Evolutionary conservation across 1,284 basidiomycete species (phyloP), one percentile per base, ranked within the genome.

Genomic region (Bondarzewia mesenterica): DNA sequence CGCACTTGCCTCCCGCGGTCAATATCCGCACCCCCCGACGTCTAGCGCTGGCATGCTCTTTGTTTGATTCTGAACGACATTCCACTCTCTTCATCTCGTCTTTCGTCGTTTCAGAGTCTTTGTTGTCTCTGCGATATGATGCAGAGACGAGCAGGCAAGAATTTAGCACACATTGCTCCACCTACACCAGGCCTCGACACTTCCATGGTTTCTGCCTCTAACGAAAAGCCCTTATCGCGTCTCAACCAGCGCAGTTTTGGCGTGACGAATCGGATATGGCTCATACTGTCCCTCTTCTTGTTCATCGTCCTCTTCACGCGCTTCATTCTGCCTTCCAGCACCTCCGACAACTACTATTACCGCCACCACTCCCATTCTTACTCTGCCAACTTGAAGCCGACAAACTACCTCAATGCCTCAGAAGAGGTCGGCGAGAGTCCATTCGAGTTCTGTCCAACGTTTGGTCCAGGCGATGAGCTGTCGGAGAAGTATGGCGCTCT

Each of bases 391-490:
- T 69, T 85, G 36, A 76, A 75, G 51, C 71, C 85, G 4, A 82
- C 80, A 61, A 86, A 86, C 61, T 85, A 85, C 60, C 67, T 86
- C 60, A 85, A 82, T 61, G 59, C 63, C 45, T 72, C 80, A 0
- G 72, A 73, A 47, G 58, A 69, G 12, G 77, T 82, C 44, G 51
- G 57, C 4, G 53, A 54, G 8, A 82, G 81, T 51, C 93, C 93
- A 0, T 97, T 97, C 65, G 71, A 75, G 0, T 97, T 97, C 65
- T 97, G 93, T 62, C 93, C 93, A 0, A 77, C 82, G 2, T 89
- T 88, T 62, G 89, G 90, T 2, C 83, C 86, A 15, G 80, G 80
- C 2, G 93, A 97, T 64, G 74, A 76, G 41, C 70, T 96, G 39
- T 88, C 82, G 1, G 66, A 73, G 37, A 85, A 86, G 62, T 89